Percentiles rank a stretch among this genome's conserved stretches.
Evolutionary conservation across 495 filamentous ascomycete genomes (phyloP).

Genomic region (Cercophora scortea): DNA sequence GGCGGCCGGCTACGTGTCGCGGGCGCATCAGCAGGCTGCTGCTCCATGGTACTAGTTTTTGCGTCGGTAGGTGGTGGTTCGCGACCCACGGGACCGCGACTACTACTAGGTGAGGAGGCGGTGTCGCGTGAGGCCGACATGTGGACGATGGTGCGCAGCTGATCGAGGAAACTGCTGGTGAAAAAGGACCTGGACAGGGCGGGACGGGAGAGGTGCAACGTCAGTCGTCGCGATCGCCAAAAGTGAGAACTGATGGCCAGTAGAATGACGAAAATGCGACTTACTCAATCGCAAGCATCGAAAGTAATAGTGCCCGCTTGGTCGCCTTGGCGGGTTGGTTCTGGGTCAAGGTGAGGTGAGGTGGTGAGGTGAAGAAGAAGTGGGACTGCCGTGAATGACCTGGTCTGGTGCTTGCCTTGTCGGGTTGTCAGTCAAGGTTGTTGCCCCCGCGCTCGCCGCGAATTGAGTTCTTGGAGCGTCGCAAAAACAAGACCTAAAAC

Average conservation of each 20-base stretch:
- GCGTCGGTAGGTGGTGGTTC: not conserved
- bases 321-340: constrained; percentile 1
- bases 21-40: not conserved
- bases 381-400: not conserved
- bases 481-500: no score
- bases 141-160: constrained; percentile 23
- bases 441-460: no score
- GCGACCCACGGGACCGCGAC: not conserved
- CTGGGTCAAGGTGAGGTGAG: not conserved
- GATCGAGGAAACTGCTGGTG: constrained; percentile 21
- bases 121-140: constrained; percentile 20
- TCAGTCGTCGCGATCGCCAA: not conserved
- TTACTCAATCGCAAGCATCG: constrained; percentile 26
- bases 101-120: not conserved
- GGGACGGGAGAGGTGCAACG: constrained; percentile 2
- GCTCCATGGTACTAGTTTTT: not conserved
- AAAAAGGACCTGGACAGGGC: constrained; percentile 16
- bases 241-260: not conserved
- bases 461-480: no score
- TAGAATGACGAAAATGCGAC: constrained; percentile 2
- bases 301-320: constrained; percentile 3
- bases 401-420: not conserved
- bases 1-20: not conserved
- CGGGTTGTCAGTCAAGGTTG: no score
- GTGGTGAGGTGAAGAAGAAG: not conserved